A percentile compares a stretch with the other conserved stretches of the same genome.
These are phyloP conservation scores for Myxozyma neotropica DNA, from an alignment of 805 yeast species.

Conservation along the genomic window DNA sequence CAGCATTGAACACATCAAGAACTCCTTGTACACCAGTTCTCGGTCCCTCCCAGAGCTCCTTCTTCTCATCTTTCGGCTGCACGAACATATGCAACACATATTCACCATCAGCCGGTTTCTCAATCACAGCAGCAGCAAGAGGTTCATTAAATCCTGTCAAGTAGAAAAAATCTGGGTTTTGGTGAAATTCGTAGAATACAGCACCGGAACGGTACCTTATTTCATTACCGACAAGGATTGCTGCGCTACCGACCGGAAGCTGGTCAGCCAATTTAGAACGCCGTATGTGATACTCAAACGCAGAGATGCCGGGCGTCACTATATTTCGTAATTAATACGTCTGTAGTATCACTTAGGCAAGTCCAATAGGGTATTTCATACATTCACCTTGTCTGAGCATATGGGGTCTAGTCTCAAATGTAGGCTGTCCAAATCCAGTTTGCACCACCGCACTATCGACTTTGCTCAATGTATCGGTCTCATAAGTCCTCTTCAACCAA, in stretches of 20 bases:
- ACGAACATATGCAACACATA: conserved; percentile 74
- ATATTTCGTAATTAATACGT: background rate
- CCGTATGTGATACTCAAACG: conserved; percentile 77
- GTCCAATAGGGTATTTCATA: conserved; percentile 16
- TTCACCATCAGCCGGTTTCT: conserved; percentile 46
- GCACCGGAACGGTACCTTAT: conserved; percentile 84
- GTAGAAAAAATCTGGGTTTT: conserved; percentile 83
- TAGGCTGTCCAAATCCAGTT: conserved; percentile 69
- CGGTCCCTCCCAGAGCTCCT: conserved; percentile 94
- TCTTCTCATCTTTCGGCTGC: conserved; percentile 73
- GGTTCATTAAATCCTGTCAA: conserved; percentile 51
- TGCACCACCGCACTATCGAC: background rate
- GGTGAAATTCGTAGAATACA: conserved; percentile 90
- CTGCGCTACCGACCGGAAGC: conserved; percentile 66
- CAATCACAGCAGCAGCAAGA: conserved; percentile 42
- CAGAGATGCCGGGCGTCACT: conserved; percentile 84
- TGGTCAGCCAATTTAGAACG: conserved; percentile 59
- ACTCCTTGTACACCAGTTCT: conserved; percentile 87
- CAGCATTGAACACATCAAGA: conserved; percentile 83
- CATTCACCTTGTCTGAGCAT: conserved; percentile 68
- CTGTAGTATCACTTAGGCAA: too few relatives aligned
- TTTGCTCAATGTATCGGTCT: background rate
- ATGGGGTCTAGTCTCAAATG: conserved; percentile 81
- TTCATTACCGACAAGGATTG: conserved; percentile 71
- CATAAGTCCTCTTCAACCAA: background rate